phyloP scores from a whole-genome alignment of 306 rosid genomes.

The Fragaria nilgerrensis region DNA sequence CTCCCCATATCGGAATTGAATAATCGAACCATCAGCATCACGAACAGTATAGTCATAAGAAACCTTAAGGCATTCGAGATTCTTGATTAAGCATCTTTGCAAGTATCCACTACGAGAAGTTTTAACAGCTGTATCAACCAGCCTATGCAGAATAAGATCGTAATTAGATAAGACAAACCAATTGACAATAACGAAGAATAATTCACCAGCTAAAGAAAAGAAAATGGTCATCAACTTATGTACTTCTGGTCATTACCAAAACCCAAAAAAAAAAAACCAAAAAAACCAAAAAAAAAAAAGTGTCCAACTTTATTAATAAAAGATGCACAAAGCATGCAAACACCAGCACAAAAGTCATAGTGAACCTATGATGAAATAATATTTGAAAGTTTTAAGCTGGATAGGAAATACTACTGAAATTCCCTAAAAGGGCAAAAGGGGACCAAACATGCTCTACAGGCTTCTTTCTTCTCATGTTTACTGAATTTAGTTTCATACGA shows the following conservation, averaged over 20 bases:
- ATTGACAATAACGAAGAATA: conserved; percentile 2
- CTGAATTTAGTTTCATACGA: too few relatives aligned
- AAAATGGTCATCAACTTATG: background rate
- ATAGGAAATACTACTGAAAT: background rate
- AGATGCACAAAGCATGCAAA: background rate
- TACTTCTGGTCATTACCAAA: background rate
- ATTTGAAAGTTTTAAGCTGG: background rate
- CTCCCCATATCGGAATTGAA: conserved; percentile 89
- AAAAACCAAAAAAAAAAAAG: too few relatives aligned
- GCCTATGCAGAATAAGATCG: conserved; percentile 42
- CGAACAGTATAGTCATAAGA: conserved; percentile 91
- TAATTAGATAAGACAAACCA: conserved; percentile 18
- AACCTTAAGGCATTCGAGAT: conserved; percentile 80
- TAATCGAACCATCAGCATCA: conserved; percentile 86
- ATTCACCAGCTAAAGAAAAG: background rate
- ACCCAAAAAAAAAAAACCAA: background rate
- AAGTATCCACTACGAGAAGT: conserved; percentile 98
- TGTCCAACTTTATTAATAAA: background rate
- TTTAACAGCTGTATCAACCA: conserved; percentile 97
- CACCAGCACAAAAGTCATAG: background rate
- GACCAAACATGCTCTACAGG: too few relatives aligned
- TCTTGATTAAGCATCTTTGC: conserved; percentile 92
- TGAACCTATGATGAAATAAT: background rate
- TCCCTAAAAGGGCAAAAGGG: background rate
- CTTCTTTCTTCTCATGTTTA: too few relatives aligned